Conservation (phyloP, 257 asterid species). For the Forsythia suspensa region DNA sequence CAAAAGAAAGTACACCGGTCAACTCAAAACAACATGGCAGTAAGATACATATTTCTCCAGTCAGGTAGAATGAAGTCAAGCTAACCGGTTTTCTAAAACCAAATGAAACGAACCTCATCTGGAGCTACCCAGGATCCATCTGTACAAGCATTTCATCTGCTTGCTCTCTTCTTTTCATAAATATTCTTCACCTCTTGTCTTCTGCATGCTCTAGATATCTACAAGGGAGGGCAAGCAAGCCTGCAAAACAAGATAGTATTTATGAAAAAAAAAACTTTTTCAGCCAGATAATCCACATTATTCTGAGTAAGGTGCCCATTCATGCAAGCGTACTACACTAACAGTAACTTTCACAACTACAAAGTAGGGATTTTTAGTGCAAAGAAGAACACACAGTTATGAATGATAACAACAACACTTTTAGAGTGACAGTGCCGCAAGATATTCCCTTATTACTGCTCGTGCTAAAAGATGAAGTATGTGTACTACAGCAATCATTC, state of each 20-base stretch:
- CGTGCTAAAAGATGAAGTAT: too few species aligned
- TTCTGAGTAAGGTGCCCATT: background rate
- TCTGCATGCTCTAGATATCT: slow-evolving; percentile 21
- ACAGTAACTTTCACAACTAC: background rate
- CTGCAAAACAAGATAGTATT: slow-evolving; percentile 11
- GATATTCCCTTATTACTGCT: background rate
- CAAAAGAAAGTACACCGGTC: slow-evolving; percentile 17
- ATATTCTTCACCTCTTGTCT: slow-evolving; percentile 8
- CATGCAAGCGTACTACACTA: background rate
- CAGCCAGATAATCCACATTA: background rate
- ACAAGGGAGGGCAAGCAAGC: slow-evolving; percentile 20
- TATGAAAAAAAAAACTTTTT: background rate
- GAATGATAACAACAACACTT: too few species aligned
- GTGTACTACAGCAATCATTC: background rate
- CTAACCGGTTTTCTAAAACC: slow-evolving; percentile 14
- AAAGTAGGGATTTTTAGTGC: background rate
- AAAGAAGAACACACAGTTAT: background rate
- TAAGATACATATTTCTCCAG: slow-evolving; percentile 24
- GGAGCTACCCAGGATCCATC: background rate
- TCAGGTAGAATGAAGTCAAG: slow-evolving; percentile 16
- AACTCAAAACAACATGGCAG: slow-evolving; percentile 17
- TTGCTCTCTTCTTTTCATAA: slow-evolving; percentile 10
- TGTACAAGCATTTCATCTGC: slow-evolving; percentile 23
- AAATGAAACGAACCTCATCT: slow-evolving; percentile 19
- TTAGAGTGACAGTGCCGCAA: background rate